phyloP scores from a whole-genome alignment of 768 basidiomycete species.

The Boletus reticuloceps region DNA sequence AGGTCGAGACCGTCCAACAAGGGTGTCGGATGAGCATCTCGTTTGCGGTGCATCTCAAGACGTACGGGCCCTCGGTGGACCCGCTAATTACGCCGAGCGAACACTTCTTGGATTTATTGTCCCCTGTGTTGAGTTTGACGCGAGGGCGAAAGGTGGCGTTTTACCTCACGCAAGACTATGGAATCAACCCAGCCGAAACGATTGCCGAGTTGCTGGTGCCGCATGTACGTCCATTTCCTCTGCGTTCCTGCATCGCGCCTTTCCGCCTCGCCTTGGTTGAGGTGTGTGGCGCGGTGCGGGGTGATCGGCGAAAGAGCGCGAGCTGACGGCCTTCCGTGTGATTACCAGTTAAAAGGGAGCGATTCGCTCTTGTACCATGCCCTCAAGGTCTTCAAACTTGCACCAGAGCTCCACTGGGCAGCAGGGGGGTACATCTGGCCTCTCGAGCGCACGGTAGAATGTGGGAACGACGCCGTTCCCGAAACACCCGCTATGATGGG shows the following conservation, averaged over 20 bases:
- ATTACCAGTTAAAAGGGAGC: constrained; percentile 67
- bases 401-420: constrained; percentile 74
- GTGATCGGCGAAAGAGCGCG: constrained; percentile 7
- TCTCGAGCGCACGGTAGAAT: constrained; percentile 65
- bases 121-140: constrained; percentile 68
- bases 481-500: constrained; percentile 27
- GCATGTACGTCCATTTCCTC: constrained; percentile 44
- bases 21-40: constrained; percentile 70
- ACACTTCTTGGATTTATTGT: constrained; percentile 66
- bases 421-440: constrained; percentile 86
- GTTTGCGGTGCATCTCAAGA: constrained; percentile 68
- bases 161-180: constrained; percentile 66
- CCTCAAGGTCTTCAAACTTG: constrained; percentile 71
- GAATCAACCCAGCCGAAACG: constrained; percentile 64
- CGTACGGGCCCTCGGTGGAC: constrained; percentile 61
- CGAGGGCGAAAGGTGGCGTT: constrained; percentile 73
- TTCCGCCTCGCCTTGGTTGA: constrained; percentile 1
- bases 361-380: constrained; percentile 76
- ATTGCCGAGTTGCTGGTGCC: constrained; percentile 72
- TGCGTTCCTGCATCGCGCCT: constrained; percentile 9
- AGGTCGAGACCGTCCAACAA: constrained; percentile 66
- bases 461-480: constrained; percentile 41
- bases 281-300: constrained; percentile 1
- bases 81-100: constrained; percentile 74
- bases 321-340: constrained; percentile 9